Base-by-base conservation (phyloP, 352 stramenopile species). In the Thalassiosira hispida region DNA sequence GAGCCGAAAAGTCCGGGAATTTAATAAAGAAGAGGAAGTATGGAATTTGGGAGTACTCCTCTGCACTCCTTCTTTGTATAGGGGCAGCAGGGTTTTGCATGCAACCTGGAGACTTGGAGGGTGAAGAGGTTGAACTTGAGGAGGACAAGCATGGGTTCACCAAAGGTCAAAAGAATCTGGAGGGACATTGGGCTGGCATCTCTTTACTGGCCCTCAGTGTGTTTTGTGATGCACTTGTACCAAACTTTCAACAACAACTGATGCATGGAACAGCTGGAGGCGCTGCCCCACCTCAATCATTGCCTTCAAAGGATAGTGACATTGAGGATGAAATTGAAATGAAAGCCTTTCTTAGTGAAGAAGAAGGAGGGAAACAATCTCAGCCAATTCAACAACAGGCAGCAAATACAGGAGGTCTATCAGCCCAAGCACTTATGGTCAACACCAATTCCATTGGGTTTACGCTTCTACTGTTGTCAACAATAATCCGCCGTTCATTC, bases 391-490 rank as follows among this genome's bases (percentile, higher is more conserved):
- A 56, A 49, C 6, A 74, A 1, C 20, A 35, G 16, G 55, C 59
- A 16, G 55, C 59, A 42, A 70, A 59, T n/a, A 46, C 31, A 8
- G 80, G 83, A 53, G 31, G 31, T 3, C 44, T 90, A n/a, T 81
- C 66, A n/a, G 74, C 79, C 23, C 46, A 72, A 0, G 65, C 44
- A 33, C 68, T 90, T 11, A 88, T 90, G 84, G 77, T 81, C n/a
- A 90, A 90, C 55, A 78, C 77, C 0, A 88, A 90, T 72, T 66
- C 62, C 1, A 77, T 90, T 56, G 84, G 80, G 20, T 88, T 83
- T 35, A 47, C 51, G 0, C 38, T 75, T 2, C 40, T 90, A 3
- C 40, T 88, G 1, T 33, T 73, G 0, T 86, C 63, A 12, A 76
- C 73, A 16, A 62, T 76, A 27, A 40, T 81, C 33, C 63, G 57